phyloP scores from a whole-genome alignment of 257 asterid genomes.

The Salvia splendens region DNA sequence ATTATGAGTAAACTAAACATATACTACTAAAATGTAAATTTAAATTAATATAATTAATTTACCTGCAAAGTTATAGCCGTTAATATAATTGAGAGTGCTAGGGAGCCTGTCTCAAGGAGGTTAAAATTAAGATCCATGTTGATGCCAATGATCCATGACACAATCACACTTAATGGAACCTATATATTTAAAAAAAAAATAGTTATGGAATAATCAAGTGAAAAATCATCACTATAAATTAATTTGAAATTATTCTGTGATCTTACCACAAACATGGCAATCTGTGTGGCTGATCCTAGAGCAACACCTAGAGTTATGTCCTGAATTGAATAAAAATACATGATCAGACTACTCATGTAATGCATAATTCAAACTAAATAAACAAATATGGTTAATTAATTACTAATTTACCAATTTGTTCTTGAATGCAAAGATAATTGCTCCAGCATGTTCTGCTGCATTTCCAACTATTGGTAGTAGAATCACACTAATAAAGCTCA shows the following conservation, averaged over 20 bases:
- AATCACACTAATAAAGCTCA: constrained; percentile 86
- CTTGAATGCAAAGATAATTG: constrained; percentile 89
- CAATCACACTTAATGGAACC: constrained; percentile 62
- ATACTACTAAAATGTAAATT: no score
- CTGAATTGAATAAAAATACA: constrained; percentile 29
- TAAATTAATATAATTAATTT: neutral
- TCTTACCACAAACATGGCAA: constrained; percentile 80
- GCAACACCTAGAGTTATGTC: constrained; percentile 65
- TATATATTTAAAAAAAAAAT: constrained; percentile 23
- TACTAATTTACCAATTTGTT: constrained; percentile 65
- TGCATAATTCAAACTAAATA: no score
- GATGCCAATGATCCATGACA: constrained; percentile 66
- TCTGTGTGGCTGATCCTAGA: constrained; percentile 68
- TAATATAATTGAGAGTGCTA: constrained; percentile 63
- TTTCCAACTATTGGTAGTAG: constrained; percentile 91
- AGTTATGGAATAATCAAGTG: neutral
- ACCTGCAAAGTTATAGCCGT: constrained; percentile 83
- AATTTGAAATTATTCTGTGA: neutral
- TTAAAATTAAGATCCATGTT: constrained; percentile 64
- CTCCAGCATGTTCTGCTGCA: constrained; percentile 98
- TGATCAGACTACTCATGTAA: neutral
- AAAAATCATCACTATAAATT: neutral
- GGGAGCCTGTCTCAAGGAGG: constrained; percentile 65
- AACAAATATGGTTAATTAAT: neutral
- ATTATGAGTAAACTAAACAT: no score